Percentiles rank a stretch among this genome's conserved stretches.
Evolutionary conservation across 306 rosid genomes (phyloP).

Genomic region (Amphicarpaea edgeworthii): DNA sequence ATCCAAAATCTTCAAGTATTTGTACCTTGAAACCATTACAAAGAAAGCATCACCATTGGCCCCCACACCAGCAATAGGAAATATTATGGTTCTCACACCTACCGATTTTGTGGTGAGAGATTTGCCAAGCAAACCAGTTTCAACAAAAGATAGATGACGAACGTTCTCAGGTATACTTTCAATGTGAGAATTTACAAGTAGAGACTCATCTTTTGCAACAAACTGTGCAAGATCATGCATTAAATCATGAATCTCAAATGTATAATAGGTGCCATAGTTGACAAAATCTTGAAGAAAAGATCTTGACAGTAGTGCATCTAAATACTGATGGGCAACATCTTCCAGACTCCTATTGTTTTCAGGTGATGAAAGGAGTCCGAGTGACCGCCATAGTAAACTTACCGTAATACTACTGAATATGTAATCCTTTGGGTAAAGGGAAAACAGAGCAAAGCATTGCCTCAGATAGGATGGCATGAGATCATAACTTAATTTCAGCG

Average conservation of each 20-base stretch:
- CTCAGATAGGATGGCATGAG: no score
- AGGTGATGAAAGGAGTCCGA: background rate
- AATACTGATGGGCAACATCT: constrained; percentile 21
- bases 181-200: no score
- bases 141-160: constrained; percentile 12
- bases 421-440: no score
- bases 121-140: no score
- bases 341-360: background rate
- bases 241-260: constrained; percentile 16
- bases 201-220: no score
- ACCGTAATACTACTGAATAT: no score
- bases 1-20: no score
- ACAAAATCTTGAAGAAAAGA: constrained; percentile 31
- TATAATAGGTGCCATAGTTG: background rate
- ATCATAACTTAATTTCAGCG: no score
- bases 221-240: constrained; percentile 16
- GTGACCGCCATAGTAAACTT: no score
- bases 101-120: background rate
- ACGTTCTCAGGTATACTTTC: no score
- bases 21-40: background rate
- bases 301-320: constrained; percentile 3
- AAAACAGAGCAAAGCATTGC: no score
- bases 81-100: constrained; percentile 22
- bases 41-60: background rate
- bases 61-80: constrained; percentile 9